Percentiles rank a stretch among this genome's conserved stretches.
Evolutionary conservation across 1,284 basidiomycete genomes (phyloP).

Genomic region (Puccinia polysora): DNA sequence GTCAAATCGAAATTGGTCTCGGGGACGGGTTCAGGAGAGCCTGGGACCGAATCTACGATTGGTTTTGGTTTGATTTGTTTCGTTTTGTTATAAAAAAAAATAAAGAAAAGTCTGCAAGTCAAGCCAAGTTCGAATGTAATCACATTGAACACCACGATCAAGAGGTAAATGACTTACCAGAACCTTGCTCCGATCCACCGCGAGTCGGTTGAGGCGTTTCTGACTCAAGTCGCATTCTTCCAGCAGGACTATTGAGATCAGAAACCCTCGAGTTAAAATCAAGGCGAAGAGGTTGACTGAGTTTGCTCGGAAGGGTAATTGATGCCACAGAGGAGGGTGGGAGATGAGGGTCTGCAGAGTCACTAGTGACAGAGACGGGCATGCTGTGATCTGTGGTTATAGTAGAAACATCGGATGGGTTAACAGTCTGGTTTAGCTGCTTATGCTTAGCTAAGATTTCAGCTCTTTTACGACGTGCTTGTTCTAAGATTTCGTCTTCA

Average conservation of each 20-base stretch:
- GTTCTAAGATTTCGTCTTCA: conserved; percentile 42
- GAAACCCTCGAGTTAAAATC: conserved; percentile 1
- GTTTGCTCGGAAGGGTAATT: neutral
- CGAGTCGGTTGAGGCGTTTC: conserved; percentile 38
- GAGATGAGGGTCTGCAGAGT: conserved; percentile 7
- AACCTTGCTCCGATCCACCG: conserved; percentile 25
- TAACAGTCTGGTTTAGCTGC: conserved; percentile 34
- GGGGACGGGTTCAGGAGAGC: conserved; percentile 36
- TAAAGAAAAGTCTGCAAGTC: too few species aligned
- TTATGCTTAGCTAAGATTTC: conserved; percentile 44
- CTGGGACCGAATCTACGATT: conserved; percentile 31
- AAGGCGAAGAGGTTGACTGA: conserved; percentile 1
- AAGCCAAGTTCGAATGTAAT: too few species aligned
- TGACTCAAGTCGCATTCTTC: conserved; percentile 28
- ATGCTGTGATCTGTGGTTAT: conserved; percentile 36
- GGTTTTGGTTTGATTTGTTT: too few species aligned
- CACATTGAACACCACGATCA: too few species aligned
- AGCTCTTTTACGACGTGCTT: conserved; percentile 45
- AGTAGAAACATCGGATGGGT: conserved; percentile 44
- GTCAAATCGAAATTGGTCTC: conserved; percentile 44
- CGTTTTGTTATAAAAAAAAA: too few species aligned
- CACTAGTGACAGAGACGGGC: neutral
- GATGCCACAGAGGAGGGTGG: neutral
- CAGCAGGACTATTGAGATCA: conserved; percentile 23
- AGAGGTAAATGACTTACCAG: conserved; percentile 37